A percentile compares a stretch with the other conserved stretches of the same genome.
Evolutionary conservation across 352 stramenopile species (phyloP).

Genomic region (Phytophthora agathidicida): DNA sequence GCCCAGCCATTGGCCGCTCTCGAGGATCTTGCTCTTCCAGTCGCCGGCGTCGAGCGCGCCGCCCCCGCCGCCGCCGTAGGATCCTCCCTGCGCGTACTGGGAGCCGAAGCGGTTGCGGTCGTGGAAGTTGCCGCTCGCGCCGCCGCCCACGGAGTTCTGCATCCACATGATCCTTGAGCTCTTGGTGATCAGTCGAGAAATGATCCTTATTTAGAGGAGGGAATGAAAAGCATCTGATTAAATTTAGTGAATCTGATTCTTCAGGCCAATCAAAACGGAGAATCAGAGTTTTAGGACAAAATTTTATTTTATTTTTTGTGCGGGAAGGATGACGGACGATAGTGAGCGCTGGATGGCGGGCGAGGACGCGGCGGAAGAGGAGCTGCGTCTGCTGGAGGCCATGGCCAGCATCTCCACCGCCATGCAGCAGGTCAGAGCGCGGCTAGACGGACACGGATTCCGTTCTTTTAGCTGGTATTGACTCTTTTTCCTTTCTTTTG

Average conservation of each 20-base stretch:
- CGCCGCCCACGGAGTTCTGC: constrained; percentile 62
- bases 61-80: constrained; percentile 31
- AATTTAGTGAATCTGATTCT: constrained; percentile 2
- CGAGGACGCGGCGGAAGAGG: constrained; percentile 49
- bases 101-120: constrained; percentile 53
- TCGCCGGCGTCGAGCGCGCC: constrained; percentile 34
- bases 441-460: too few relatives aligned
- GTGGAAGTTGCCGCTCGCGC: constrained; percentile 50
- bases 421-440: constrained; percentile 43
- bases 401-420: constrained; percentile 42
- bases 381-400: constrained; percentile 53
- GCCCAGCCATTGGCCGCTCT: constrained; percentile 72
- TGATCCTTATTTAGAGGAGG: constrained; percentile 18
- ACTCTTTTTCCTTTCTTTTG: constrained; percentile 1
- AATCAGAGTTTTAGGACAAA: neutral
- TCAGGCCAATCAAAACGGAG: constrained; percentile 2
- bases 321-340: constrained; percentile 30
- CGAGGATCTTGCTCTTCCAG: constrained; percentile 77
- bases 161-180: constrained; percentile 53
- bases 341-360: constrained; percentile 26
- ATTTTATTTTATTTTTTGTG: neutral
- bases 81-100: constrained; percentile 29
- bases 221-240: constrained; percentile 31
- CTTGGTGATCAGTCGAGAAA: constrained; percentile 2
- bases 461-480: constrained; percentile 1